These are phyloP conservation scores for Saccharomyces hybrid DNA, from an alignment of 1,139 yeast species.

Conservation along the genomic window DNA sequence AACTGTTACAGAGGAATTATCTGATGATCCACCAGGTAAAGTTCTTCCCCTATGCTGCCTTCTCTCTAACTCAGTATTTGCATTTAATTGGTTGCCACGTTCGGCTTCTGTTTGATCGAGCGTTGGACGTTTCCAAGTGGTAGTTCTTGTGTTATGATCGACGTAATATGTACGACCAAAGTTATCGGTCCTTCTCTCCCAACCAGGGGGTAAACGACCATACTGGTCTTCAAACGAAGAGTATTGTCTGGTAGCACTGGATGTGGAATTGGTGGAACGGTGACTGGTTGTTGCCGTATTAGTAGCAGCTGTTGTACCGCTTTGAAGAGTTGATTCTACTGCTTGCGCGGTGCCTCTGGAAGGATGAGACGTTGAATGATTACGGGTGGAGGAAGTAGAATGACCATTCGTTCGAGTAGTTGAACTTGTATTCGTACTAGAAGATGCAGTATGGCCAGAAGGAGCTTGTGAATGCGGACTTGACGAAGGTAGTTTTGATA, in stretches of 20 bases:
- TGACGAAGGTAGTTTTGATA: constrained; percentile 34
- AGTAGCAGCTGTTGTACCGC: constrained; percentile 20
- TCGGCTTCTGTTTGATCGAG: constrained; percentile 60
- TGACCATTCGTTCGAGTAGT: constrained; percentile 7
- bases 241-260: constrained; percentile 46
- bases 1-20: constrained; percentile 31
- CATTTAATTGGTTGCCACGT: constrained; percentile 46
- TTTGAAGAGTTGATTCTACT: constrained; percentile 23
- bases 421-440: constrained; percentile 6
- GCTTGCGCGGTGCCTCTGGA: constrained; percentile 23
- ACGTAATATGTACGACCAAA: constrained; percentile 96
- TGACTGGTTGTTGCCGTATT: constrained; percentile 12
- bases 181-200: constrained; percentile 98
- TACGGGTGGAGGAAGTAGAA: constrained; percentile 4
- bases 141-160: constrained; percentile 93
- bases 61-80: constrained; percentile 76
- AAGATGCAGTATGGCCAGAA: constrained; percentile 9
- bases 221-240: constrained; percentile 94
- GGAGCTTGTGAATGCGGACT: constrained; percentile 1
- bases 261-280: not conserved
- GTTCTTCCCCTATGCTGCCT: constrained; percentile 88
- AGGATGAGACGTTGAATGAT: constrained; percentile 7
- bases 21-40: constrained; percentile 60
- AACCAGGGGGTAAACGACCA: constrained; percentile 94
- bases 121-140: constrained; percentile 97